These are phyloP conservation scores for Kwoniella shandongensis DNA, from an alignment of 768 basidiomycete species.

Conservation along the genomic window DNA sequence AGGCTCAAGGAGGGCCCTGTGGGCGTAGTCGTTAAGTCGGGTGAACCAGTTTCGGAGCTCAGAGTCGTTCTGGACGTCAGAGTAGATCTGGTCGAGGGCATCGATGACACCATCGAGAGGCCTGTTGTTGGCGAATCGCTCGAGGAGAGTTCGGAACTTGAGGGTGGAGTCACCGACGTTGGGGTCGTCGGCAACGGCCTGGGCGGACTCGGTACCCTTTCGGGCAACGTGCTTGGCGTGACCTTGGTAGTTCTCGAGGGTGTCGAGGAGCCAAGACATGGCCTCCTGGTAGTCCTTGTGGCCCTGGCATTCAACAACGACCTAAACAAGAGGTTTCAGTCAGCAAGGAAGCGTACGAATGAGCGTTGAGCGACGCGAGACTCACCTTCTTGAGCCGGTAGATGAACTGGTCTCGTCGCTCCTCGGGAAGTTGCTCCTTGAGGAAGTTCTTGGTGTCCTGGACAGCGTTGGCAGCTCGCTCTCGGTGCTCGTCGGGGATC, in stretches of 20 bases:
- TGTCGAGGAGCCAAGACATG: slow-evolving; percentile 57
- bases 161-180: slow-evolving; percentile 60
- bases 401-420: slow-evolving; percentile 87
- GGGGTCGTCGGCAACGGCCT: slow-evolving; percentile 58
- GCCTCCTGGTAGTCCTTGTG: slow-evolving; percentile 83
- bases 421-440: slow-evolving; percentile 81
- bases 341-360: background rate
- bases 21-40: slow-evolving; percentile 64
- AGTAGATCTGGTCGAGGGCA: slow-evolving; percentile 68
- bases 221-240: slow-evolving; percentile 58
- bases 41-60: slow-evolving; percentile 74
- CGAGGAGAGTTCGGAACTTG: slow-evolving; percentile 77
- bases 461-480: slow-evolving; percentile 59
- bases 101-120: slow-evolving; percentile 69
- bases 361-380: background rate
- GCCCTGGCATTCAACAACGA: slow-evolving; percentile 83
- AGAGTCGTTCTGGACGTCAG: slow-evolving; percentile 72
- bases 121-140: slow-evolving; percentile 80
- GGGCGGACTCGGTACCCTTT: slow-evolving; percentile 53
- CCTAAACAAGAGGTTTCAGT: slow-evolving; percentile 57
- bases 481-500: slow-evolving; percentile 70
- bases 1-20: slow-evolving; percentile 73
- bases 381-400: slow-evolving; percentile 85
- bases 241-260: slow-evolving; percentile 55
- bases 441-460: slow-evolving; percentile 69